A percentile compares a stretch with the other conserved stretches of the same genome.
phyloP scores from a whole-genome alignment of 2,329 filamentous ascomycete genomes.

The Pseudocercospora pini-densiflorae region DNA sequence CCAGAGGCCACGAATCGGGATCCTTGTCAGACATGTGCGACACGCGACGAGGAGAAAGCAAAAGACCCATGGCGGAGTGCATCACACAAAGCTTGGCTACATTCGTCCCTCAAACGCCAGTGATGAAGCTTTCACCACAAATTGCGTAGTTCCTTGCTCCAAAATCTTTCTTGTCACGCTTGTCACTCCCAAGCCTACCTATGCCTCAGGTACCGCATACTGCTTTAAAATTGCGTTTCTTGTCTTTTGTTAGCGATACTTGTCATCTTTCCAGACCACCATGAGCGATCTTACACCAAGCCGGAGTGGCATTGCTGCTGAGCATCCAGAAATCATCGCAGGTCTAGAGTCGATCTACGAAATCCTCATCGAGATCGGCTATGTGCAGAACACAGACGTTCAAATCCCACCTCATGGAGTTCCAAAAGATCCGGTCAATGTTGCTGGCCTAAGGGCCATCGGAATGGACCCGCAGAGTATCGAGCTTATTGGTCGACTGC shows the following conservation, averaged over 20 bases:
- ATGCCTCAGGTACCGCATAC: neutral
- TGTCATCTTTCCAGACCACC: conserved; percentile 1
- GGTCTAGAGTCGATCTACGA: conserved; percentile 18
- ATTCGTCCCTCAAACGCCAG: neutral
- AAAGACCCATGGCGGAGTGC: neutral
- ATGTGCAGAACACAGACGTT: conserved; percentile 22
- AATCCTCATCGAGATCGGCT: conserved; percentile 17
- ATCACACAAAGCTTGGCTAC: neutral
- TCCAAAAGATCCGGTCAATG: conserved; percentile 23
- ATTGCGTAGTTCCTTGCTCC: neutral
- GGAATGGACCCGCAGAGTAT: conserved; percentile 17
- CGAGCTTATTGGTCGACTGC: conserved; percentile 20
- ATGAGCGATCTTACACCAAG: conserved; percentile 21
- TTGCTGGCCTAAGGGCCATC: conserved; percentile 9
- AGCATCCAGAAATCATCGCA: conserved; percentile 20
- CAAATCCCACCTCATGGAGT: conserved; percentile 21
- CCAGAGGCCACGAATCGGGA: neutral
- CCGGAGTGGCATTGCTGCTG: conserved; percentile 14
- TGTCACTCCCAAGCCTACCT: neutral
- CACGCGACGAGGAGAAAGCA: neutral
- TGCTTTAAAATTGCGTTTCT: neutral
- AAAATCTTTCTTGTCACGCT: neutral
- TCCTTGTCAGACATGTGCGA: neutral
- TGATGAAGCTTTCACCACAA: neutral
- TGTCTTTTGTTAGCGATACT: neutral